Base-by-base conservation (phyloP, 2,329 filamentous ascomycete genomes). In the Aspergillus sp. region DNA sequence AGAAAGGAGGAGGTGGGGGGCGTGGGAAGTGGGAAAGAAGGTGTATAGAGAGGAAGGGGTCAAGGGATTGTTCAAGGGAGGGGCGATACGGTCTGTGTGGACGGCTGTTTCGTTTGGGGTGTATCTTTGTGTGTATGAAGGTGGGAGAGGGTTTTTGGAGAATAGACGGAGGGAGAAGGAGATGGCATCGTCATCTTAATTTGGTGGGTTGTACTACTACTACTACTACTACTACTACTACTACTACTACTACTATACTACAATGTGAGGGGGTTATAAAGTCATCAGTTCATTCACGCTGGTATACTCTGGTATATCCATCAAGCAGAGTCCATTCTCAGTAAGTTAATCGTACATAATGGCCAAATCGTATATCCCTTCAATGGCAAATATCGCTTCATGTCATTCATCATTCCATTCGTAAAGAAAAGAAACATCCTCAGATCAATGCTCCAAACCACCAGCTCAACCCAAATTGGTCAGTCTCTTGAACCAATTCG, bases 71-170 rank as follows among this genome's bases (percentile, higher is more conserved):
- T 96, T 95, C 75, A 72, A 72, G 36, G 93, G 93, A 6, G 91
- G 88, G 2, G 78, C 84, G 36, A 78, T 97, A 66, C 85, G 93
- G 61, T 87, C 85, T 8, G 84, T 85, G 1, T 97, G 92, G 92
- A 95, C 92, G 13, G 89, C 91, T 57, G 65, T 96, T 5, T 91
- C 92, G 0, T 90, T 90, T 72, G 92, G 92, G 3, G 78, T 97
- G 58, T 97, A 97, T 80, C 78, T 97, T 45, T 91, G 91, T 23
- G 89, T 90, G 47, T 97, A 97, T 76, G 92, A 97, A 75, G 88
- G 88, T 65, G 89, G 90, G 9, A 88, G 91, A 70, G 79, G 85
- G 41, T 91, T 86, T 81, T 63, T 80, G 21, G 76, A 79, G 66
- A 72, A 72, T 53, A 66, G 70, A 45, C 67, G 73, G 55, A 66